Conservation (phyloP, 1,284 basidiomycete genomes). For the Bondarzewia mesenterica region DNA sequence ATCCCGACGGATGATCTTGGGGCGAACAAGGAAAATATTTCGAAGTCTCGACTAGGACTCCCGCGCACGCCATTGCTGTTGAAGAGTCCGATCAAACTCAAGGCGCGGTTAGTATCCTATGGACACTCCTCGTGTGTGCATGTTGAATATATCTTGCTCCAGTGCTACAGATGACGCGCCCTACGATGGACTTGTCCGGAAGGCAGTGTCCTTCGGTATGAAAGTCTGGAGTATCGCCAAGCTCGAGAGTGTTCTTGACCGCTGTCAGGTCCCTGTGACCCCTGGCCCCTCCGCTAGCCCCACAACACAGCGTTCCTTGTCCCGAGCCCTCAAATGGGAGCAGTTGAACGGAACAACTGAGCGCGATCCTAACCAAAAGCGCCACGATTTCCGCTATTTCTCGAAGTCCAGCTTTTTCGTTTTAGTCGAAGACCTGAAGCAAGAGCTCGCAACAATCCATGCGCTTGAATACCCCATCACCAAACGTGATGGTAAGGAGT, state of each 20-base stretch:
- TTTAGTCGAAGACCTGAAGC: conserved; percentile 84
- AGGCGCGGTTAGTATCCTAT: conserved; percentile 36
- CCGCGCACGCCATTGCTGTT: conserved; percentile 23
- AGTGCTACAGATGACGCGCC: conserved; percentile 15
- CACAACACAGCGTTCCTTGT: conserved; percentile 33
- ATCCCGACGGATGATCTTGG: conserved; percentile 27
- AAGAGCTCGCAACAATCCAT: conserved; percentile 68
- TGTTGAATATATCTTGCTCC: conserved; percentile 1
- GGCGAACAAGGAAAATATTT: conserved; percentile 58
- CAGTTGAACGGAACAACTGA: conserved; percentile 85
- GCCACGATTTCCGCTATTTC: conserved; percentile 90
- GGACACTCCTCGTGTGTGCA: neutral
- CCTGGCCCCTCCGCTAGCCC: conserved; percentile 19
- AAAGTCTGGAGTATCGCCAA: conserved; percentile 86
- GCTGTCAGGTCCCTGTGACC: conserved; percentile 38
- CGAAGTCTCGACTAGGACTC: conserved; percentile 11
- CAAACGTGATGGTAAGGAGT: conserved; percentile 40
- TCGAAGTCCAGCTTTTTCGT: conserved; percentile 72
- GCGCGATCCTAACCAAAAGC: conserved; percentile 82
- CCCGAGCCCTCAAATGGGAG: conserved; percentile 79
- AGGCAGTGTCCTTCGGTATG: conserved; percentile 73
- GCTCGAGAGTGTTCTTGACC: conserved; percentile 63
- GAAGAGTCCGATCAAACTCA: conserved; percentile 61
- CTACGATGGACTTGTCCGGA: conserved; percentile 48
- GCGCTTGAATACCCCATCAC: conserved; percentile 54